Evolutionary conservation across 805 yeast genomes (phyloP).

Genomic region (Wickerhamiella nectarea): DNA sequence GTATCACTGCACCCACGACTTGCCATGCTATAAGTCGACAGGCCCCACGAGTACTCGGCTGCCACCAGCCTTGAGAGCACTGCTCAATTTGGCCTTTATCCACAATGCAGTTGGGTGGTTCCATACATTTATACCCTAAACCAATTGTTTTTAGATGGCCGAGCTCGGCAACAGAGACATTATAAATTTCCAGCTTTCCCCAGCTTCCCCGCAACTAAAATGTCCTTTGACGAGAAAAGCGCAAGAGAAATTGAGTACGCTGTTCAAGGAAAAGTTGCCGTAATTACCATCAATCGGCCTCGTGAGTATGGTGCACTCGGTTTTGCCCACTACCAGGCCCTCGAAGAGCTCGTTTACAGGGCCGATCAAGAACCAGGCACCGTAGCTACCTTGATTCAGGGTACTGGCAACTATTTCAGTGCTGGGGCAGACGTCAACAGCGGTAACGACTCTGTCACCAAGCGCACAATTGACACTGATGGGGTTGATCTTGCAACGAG

Average conservation of each 20-base stretch:
- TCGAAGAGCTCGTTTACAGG: conserved; percentile 44
- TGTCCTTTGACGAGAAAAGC: conserved; percentile 1
- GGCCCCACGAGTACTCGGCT: too few species aligned
- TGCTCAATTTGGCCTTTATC: too few species aligned
- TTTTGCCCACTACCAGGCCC: conserved; percentile 32
- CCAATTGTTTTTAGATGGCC: too few species aligned
- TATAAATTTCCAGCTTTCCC: not conserved
- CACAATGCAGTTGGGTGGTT: too few species aligned
- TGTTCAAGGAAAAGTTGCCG: conserved; percentile 34
- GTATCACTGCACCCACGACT: too few species aligned
- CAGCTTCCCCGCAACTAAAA: not conserved
- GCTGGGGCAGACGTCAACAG: conserved; percentile 69
- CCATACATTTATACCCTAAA: too few species aligned
- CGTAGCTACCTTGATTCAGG: conserved; percentile 48
- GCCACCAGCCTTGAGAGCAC: too few species aligned
- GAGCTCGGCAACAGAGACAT: not conserved
- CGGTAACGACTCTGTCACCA: conserved; percentile 12
- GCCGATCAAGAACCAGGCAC: conserved; percentile 55
- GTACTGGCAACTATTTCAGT: conserved; percentile 63
- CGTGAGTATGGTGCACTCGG: conserved; percentile 55
- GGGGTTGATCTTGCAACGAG: conserved; percentile 14
- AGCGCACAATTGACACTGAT: not conserved
- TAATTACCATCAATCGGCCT: conserved; percentile 57
- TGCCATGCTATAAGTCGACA: too few species aligned
- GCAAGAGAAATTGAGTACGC: conserved; percentile 21